phyloP scores from a whole-genome alignment of 2,329 filamentous ascomycete genomes.

The Penicillium sp. region DNA sequence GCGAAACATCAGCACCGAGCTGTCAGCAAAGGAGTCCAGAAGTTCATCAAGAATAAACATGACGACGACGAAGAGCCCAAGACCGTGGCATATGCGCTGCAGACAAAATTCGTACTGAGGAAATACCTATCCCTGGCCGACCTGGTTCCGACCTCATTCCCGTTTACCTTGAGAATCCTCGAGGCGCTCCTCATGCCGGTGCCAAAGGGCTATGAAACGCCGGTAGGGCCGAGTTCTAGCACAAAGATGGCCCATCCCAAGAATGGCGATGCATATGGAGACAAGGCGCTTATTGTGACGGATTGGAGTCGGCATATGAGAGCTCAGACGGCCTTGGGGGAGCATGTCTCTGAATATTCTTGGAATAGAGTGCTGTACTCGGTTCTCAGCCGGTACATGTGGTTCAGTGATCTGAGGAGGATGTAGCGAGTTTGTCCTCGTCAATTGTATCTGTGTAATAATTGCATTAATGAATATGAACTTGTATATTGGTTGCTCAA shows the following conservation, averaged over 20 bases:
- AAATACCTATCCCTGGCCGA: slow-evolving; percentile 39
- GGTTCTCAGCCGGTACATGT: slow-evolving; percentile 38
- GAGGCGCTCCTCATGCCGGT: slow-evolving; percentile 16
- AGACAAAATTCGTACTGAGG: slow-evolving; percentile 31
- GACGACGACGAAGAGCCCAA: slow-evolving; percentile 19
- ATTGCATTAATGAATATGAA: not conserved
- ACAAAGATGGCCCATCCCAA: not conserved
- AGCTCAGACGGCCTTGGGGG: slow-evolving; percentile 33
- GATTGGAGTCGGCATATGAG: slow-evolving; percentile 33
- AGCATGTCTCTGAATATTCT: slow-evolving; percentile 38
- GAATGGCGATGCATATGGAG: slow-evolving; percentile 15
- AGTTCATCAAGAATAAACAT: slow-evolving; percentile 18
- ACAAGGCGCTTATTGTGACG: slow-evolving; percentile 33
- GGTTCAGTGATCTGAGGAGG: slow-evolving; percentile 32
- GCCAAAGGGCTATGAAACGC: not conserved
- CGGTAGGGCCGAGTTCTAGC: not conserved
- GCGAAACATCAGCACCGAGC: slow-evolving; percentile 38
- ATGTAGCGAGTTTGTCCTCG: not conserved
- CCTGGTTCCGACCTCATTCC: slow-evolving; percentile 34
- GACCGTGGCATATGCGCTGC: slow-evolving; percentile 33
- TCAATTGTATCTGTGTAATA: not conserved
- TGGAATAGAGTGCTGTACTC: slow-evolving; percentile 41
- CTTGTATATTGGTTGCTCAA: no score
- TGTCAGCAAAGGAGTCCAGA: slow-evolving; percentile 35
- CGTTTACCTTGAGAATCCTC: slow-evolving; percentile 25